Evolutionary conservation across 2,329 filamentous ascomycete species (phyloP), one percentile per base, ranked within the genome.

Genomic region (Verticillium isaacii): DNA sequence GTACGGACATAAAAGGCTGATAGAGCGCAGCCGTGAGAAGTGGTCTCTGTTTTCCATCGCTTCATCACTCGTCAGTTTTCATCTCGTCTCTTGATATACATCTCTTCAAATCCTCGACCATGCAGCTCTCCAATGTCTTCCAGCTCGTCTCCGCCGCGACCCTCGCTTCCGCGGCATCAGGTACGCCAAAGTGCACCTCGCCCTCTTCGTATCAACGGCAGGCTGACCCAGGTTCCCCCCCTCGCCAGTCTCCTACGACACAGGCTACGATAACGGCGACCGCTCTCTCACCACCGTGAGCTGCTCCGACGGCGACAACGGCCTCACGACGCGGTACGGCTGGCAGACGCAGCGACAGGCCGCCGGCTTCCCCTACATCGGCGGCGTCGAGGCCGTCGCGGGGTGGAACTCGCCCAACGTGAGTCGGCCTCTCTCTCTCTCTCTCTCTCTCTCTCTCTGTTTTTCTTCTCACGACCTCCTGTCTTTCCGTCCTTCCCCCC

Each of bases 221-320:
- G 6, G 8, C 39, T 45, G 39, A 45, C 17, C 5, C 15, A 19
- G 17, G 4, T 5, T 29, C 5, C 5, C 45, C 45, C 23, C 11
- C 45, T 55, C 23, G 29, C 7, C 70, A 73, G 89, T 93, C 70
- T 89, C 88, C 66, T 94, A 88, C 75, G 90, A 93, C 76, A 76
- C 78, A 23, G 86, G 82, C 71, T 95, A 91, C 77, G 90, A 93
- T 71, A 77, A 88, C 65, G 72, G 72, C 56, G 66, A 67, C 63
- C 82, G 86, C 62, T 79, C 83, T 55, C 73, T 93, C 60, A 79
- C 75, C 37, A 73, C 70, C 5, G 81, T 92, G 55, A 73, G 87
- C 64, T 92, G 89, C 83, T 89, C 85, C 36, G 85, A 91, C 70
- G 89, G 89, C 60, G 56, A 65, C 64, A 88, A 91, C 74, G 89